These are phyloP conservation scores for Globisporangium radiosum DNA, from an alignment of 352 stramenopile genomes.

Conservation along the genomic window DNA sequence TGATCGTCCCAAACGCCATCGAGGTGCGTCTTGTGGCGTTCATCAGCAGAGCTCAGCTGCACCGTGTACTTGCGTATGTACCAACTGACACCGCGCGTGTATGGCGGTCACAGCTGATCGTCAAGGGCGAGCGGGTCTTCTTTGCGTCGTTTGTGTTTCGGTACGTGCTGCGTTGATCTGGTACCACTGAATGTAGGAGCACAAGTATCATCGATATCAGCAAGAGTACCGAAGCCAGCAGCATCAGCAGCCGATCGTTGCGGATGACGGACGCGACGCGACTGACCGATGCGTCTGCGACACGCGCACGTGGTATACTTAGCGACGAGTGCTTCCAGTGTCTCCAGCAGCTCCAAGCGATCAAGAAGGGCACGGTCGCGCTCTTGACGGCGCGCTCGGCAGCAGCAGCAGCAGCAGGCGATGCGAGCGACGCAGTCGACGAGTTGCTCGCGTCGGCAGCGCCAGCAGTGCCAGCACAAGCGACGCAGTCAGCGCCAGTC, in stretches of 20 bases:
- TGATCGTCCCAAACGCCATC: conserved; percentile 83
- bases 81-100: background rate
- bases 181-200: too few species aligned
- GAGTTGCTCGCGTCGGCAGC: background rate
- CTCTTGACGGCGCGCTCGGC: conserved; percentile 27
- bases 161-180: conserved; percentile 16
- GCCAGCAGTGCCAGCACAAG: background rate
- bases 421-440: background rate
- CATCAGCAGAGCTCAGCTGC: background rate
- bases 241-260: too few species aligned
- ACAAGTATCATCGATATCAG: too few species aligned
- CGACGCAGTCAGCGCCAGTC: too few species aligned
- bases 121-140: conserved; percentile 66
- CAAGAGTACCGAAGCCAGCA: too few species aligned
- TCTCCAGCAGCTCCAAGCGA: conserved; percentile 67
- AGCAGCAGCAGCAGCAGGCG: background rate
- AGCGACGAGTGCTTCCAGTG: conserved; percentile 83
- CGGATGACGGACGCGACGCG: too few species aligned
- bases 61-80: too few species aligned
- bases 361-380: conserved; percentile 63
- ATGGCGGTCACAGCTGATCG: conserved; percentile 33
- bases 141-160: conserved; percentile 83
- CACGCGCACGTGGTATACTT: background rate
- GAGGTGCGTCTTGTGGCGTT: conserved; percentile 35
- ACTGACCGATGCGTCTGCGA: too few species aligned